phyloP scores from a whole-genome alignment of 2,329 filamentous ascomycete species.

The Tolypocladium nubicola region DNA sequence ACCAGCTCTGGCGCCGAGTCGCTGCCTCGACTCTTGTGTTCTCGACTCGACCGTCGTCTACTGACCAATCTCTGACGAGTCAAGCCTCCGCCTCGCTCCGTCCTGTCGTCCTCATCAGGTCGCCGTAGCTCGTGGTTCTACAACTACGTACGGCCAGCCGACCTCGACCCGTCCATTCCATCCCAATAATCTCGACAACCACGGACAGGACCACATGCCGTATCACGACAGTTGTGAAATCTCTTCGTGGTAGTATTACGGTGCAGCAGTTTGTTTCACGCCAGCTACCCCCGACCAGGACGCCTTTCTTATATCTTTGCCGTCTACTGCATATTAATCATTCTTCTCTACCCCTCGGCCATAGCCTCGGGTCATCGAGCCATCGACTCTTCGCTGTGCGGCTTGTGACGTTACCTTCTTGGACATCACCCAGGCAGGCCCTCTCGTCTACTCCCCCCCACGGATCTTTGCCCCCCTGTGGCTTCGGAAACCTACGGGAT shows the following conservation, averaged over 20 bases:
- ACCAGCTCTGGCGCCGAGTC: conserved; percentile 21
- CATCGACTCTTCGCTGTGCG: neutral
- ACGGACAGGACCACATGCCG: conserved; percentile 38
- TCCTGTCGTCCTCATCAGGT: conserved; percentile 12
- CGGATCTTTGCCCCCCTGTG: neutral
- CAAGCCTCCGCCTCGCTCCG: conserved; percentile 2
- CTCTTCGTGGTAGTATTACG: conserved; percentile 37
- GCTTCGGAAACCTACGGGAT: neutral
- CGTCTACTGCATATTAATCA: neutral
- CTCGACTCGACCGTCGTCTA: conserved; percentile 15
- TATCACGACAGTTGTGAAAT: conserved; percentile 35
- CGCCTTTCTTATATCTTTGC: conserved; percentile 2
- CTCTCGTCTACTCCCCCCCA: neutral
- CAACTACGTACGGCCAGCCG: conserved; percentile 26
- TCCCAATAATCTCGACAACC: conserved; percentile 26
- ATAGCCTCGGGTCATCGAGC: neutral
- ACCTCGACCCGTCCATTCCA: conserved; percentile 6
- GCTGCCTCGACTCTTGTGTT: conserved; percentile 11
- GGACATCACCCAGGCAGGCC: neutral
- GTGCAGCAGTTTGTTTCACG: conserved; percentile 42
- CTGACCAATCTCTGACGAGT: conserved; percentile 8
- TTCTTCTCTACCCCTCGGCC: neutral
- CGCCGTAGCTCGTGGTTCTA: conserved; percentile 24
- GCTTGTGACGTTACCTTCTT: neutral
- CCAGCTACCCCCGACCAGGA: conserved; percentile 21